These are phyloP conservation scores for Bjerkandera adusta DNA, from an alignment of 1,284 basidiomycete genomes.

Conservation along the genomic window DNA sequence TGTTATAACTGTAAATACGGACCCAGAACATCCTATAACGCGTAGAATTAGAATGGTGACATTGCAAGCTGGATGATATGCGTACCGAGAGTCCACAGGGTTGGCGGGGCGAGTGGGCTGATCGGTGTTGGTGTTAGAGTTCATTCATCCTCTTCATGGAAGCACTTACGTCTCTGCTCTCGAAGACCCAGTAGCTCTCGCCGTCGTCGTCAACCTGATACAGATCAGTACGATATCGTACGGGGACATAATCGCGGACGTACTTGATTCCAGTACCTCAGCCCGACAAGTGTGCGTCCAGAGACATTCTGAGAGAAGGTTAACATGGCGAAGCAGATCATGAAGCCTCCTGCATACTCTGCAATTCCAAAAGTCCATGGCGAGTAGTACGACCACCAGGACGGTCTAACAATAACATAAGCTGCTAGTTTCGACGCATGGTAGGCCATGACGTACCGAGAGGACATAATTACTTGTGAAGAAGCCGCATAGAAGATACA, in stretches of 20 bases:
- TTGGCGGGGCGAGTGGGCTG: conserved; percentile 91
- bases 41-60: neutral
- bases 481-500: conserved; percentile 86
- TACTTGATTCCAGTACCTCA: conserved; percentile 96
- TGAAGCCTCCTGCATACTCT: conserved; percentile 43
- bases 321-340: conserved; percentile 1
- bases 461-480: conserved; percentile 89
- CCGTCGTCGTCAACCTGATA: conserved; percentile 88
- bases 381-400: conserved; percentile 84
- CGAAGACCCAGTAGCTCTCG: conserved; percentile 95
- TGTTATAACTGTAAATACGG: conserved; percentile 20
- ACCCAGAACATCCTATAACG: conserved; percentile 87
- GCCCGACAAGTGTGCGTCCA: conserved; percentile 85
- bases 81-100: conserved; percentile 84
- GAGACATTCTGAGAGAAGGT: conserved; percentile 72
- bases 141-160: neutral
- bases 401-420: conserved; percentile 64
- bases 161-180: conserved; percentile 76
- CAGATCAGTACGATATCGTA: conserved; percentile 14
- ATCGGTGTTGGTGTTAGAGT: conserved; percentile 11
- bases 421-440: neutral
- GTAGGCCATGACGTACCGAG: conserved; percentile 52
- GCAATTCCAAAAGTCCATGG: conserved; percentile 97
- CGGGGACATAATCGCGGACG: conserved; percentile 14
- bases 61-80: conserved; percentile 14